A percentile compares a stretch with the other conserved stretches of the same genome.
Conservation (phyloP, 805 yeast genomes). For the Kuraishia capsulata region DNA sequence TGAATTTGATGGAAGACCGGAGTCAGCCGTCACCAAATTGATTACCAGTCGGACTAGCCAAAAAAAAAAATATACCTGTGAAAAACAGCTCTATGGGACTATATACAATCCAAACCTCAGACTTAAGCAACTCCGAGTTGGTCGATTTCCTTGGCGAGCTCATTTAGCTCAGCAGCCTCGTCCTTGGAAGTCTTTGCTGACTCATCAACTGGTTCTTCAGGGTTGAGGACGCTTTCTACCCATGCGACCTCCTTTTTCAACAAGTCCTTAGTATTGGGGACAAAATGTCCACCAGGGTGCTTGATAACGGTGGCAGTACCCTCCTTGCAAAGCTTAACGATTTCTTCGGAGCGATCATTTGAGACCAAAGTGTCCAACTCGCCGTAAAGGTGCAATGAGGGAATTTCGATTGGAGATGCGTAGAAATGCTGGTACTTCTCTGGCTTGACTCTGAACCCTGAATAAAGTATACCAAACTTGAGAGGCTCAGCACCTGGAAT, state of each 20-base stretch:
- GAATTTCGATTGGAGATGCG: conserved; percentile 16
- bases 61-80: too few relatives aligned
- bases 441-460: conserved; percentile 40
- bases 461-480: conserved; percentile 67
- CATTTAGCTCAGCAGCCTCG: conserved; percentile 3
- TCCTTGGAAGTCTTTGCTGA: too few relatives aligned
- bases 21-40: too few relatives aligned
- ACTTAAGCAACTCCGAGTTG: conserved; percentile 3
- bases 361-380: conserved; percentile 82
- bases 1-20: too few relatives aligned
- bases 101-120: too few relatives aligned
- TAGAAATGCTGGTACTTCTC: conserved; percentile 19
- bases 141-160: conserved; percentile 2
- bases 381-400: conserved; percentile 74
- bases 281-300: conserved; percentile 97
- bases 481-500: conserved; percentile 35
- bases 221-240: conserved; percentile 16
- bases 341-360: conserved; percentile 53
- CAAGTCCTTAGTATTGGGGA: conserved; percentile 68
- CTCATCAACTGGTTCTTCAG: conserved; percentile 4
- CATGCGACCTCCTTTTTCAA: conserved; percentile 23
- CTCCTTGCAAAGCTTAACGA: conserved; percentile 46
- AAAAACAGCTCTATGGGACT: too few relatives aligned
- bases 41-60: too few relatives aligned
- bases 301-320: conserved; percentile 36